Evolutionary conservation across 495 filamentous ascomycete species (phyloP), one percentile per base, ranked within the genome.

Genomic region (Evansstolkia leycettana): DNA sequence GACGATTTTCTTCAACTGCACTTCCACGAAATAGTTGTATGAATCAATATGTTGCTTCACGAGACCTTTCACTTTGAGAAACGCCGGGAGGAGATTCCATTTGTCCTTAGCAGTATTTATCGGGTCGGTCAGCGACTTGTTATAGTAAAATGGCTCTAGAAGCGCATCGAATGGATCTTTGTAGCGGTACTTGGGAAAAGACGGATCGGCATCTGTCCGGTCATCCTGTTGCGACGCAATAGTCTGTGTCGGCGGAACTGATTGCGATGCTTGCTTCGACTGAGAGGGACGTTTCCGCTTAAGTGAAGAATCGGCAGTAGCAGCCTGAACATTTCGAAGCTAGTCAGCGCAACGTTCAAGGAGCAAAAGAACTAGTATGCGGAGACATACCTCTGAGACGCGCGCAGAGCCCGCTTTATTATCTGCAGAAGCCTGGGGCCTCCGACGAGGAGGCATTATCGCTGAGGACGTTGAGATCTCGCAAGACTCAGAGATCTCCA

Each of bases 1-100:
- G 38, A 99, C 80, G 37, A 99, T 96, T 46, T 95, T 84, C 58
- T 94, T 93, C 55, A 99, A 71, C 50, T 94, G 87, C 13, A 88
- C 78, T 37, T 96, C 84, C 35, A 95, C 78, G 46, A 99, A 94
- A 57, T 83, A 93, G 60, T 99, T 93, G 71, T 83, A 99, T 19
- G 90, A 96, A 61, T 99, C 92, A 57, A 96, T 89, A 57, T 99
- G 90, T 57, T 94, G 87, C 59, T 94, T 94, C 31, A 94, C 84
- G 38, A 94, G 59, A 25, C 87, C 90, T 57, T 99, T 99, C 47
- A 94, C 87, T 52, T 94, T 94, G 32, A 99, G 67, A 51, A 96
- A 99, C 3, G 90, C 89, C 0, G 90, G 92, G 12, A 99, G 64
- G 16, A 99, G 64, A 51, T 95, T 95, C 77, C 85, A 95, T 67